Evolutionary conservation across 257 asterid species (phyloP), one percentile per base, ranked within the genome.

Genomic region (Linaria vulgaris): DNA sequence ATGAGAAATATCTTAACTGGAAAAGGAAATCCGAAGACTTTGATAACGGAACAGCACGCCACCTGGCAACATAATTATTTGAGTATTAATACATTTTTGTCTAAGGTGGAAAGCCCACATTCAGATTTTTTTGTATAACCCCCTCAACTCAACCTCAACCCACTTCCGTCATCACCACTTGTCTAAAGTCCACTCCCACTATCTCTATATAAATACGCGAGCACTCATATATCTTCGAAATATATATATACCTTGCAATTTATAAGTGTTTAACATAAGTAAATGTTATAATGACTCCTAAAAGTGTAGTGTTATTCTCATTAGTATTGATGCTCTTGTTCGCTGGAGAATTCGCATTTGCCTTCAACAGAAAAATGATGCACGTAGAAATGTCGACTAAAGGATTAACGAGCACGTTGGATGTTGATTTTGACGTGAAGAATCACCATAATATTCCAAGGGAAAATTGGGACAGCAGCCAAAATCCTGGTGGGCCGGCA

Each of bases 81-180:
- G 6, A 27, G 34, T 27, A 27, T 43, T 45, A 10, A 43, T 23
- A n/a, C n/a, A n/a, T 16, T 46, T 61, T 16, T 50, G 22, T 25
- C 49, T 58, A 43, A 44, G 64, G 59, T 64, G 66, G 64, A 53
- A 74, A 74, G 34, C 52, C 69, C 66, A 56, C 57, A 31, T 64
- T 53, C 60, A 64, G 48, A 64, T 43, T 19, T 69, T 59, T 64
- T 38, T 20, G 17, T 21, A 49, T 27, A 27, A 27, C 34, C 6
- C 34, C 34, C 34, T 44, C 65, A 24, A 50, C 31, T 66, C 66
- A 74, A 3, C 34, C 34, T 44, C 65, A 24, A 50, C 31, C 69
- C 66, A 74, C 63, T 60, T 62, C 17, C 1, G 5, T 43, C 17
- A 34, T 43, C 48, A 43, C 6, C 34, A 2, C 34, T 27, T 27